Base-by-base conservation (phyloP, 352 stramenopile genomes). In the Globisporangium viniferum region DNA sequence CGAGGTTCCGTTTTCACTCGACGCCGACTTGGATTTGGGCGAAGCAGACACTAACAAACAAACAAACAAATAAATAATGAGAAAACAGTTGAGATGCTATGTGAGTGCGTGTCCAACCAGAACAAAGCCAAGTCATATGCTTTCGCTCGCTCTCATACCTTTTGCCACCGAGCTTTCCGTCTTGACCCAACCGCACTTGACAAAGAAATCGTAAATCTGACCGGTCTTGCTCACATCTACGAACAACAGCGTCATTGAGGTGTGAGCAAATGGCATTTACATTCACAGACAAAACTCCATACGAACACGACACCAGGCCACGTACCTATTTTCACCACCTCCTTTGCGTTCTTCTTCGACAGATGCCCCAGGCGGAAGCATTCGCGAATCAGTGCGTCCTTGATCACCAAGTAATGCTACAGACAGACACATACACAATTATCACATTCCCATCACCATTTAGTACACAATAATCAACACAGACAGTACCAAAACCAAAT, bases 381-480 rank as follows among this genome's bases (percentile, higher is more conserved):
- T 79, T 97, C 82, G 73, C 90, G 88, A 74, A 99, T 91, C 18
- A 99, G 70, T 15, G 89, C 94, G 44, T 96, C 97, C 75, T 99
- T 99, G 63, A 98, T 97, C 64, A 98, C 86, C 56, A 98, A 73
- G 78, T 98, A 99, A 72, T 98, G 91, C 75, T 93, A n/a, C n/a
- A n/a, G n/a, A 61, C 22, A 64, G 29, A 6, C 54, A 55, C 54
- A 72, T 33, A 4, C 62, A 5, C 62, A 60, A 48, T 31, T 15
- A 46, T 33, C 56, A 53, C 22, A 10, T 36, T 10, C 33, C 9
- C n/a, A n/a, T n/a, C 33, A 48, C 15, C 27, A 33, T 33, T 12
- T 6, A 31, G 12, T 53, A 44, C 14, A 49, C 29, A 33, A 33
- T 33, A 61, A 53, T 51, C 6, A 54, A 33, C 54, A 41, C 14